phyloP scores from a whole-genome alignment of 2,329 filamentous ascomycete genomes.

The Pestalotiopsis sp. region DNA sequence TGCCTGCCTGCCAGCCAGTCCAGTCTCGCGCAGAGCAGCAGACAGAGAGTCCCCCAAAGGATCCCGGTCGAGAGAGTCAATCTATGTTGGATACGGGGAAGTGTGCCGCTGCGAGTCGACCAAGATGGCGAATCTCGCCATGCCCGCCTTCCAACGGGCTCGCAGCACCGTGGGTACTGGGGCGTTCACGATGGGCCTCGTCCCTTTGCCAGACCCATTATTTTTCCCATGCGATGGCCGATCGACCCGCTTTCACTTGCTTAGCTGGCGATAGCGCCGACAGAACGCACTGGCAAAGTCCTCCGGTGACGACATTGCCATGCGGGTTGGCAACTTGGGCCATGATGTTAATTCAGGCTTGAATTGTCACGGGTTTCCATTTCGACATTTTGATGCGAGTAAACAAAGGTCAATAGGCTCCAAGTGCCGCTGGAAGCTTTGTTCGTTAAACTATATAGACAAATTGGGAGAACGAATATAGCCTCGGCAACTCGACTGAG shows the following conservation, averaged over 20 bases:
- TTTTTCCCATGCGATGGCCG: constrained; percentile 14
- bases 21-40: background rate
- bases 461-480: background rate
- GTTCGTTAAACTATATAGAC: background rate
- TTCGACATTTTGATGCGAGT: background rate
- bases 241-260: constrained; percentile 14
- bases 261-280: constrained; percentile 11
- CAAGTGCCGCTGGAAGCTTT: background rate
- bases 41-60: background rate
- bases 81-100: constrained; percentile 8
- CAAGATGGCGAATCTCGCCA: background rate
- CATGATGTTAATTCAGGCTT: background rate
- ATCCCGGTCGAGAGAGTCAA: background rate
- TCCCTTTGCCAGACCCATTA: constrained; percentile 7
- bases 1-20: background rate
- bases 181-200: constrained; percentile 15
- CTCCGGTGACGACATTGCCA: background rate
- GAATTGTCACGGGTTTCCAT: background rate
- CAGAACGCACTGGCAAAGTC: constrained; percentile 10
- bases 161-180: constrained; percentile 10
- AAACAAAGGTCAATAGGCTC: background rate
- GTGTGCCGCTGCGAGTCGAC: constrained; percentile 6
- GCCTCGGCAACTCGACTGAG: background rate
- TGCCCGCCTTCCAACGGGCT: constrained; percentile 2
- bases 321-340: background rate